Percentiles rank a stretch among this genome's conserved stretches.
Conservation (phyloP, 768 basidiomycete species). For the Podaxis sp. region DNA sequence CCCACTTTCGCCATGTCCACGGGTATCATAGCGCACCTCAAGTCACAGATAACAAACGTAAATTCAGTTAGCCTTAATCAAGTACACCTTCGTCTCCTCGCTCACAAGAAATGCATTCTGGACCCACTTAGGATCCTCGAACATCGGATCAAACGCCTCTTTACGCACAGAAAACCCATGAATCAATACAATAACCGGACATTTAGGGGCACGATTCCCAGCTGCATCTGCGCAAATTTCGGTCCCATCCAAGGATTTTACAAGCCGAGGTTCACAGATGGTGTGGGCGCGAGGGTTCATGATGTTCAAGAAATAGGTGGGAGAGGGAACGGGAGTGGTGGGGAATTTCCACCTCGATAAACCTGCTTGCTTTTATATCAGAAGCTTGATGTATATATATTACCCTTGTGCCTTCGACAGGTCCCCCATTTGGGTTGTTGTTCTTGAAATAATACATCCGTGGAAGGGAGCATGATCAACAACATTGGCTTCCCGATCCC, state of each 20-base stretch:
- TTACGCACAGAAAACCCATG: constrained; percentile 33
- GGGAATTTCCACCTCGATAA: neutral
- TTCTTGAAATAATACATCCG: too few relatives aligned
- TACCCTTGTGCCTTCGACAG: too few relatives aligned
- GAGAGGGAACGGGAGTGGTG: neutral
- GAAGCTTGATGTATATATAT: too few relatives aligned
- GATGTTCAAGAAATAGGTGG: neutral
- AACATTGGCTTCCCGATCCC: too few relatives aligned
- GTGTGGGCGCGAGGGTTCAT: too few relatives aligned
- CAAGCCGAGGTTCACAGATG: constrained; percentile 2
- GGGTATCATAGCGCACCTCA: constrained; percentile 27
- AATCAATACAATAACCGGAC: constrained; percentile 34
- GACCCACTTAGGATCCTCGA: constrained; percentile 28
- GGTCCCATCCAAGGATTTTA: constrained; percentile 34
- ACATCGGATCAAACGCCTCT: constrained; percentile 32
- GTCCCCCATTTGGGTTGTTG: too few relatives aligned
- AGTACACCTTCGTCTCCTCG: neutral
- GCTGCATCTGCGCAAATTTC: constrained; percentile 33
- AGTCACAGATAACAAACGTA: neutral
- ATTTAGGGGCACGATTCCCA: constrained; percentile 26
- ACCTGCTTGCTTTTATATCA: neutral
- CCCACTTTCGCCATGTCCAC: constrained; percentile 32
- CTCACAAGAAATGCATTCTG: constrained; percentile 25
- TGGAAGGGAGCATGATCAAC: too few relatives aligned
- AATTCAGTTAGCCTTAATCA: neutral